Conservation (phyloP, 2,329 filamentous ascomycete genomes). For the Salinomyces thailandicus region DNA sequence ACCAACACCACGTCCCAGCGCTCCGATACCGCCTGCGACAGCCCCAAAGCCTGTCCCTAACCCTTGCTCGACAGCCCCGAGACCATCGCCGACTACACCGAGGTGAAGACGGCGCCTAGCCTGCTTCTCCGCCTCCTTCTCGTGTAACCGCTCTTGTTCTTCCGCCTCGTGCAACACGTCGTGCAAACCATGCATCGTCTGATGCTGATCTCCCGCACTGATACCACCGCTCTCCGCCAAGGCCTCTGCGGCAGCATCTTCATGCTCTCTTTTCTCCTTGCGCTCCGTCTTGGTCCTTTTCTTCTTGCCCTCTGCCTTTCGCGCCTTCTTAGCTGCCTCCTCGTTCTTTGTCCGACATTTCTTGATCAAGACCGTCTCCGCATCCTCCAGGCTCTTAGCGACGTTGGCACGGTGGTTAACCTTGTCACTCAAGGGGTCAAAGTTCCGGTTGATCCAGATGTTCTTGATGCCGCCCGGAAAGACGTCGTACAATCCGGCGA, state of each 20-base stretch:
- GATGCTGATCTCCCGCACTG: constrained; percentile 23
- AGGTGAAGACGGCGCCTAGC: constrained; percentile 4
- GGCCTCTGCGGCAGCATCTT: constrained; percentile 22
- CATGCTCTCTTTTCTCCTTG: constrained; percentile 14
- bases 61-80: constrained; percentile 14
- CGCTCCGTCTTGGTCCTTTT: constrained; percentile 32
- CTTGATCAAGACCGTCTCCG: constrained; percentile 76
- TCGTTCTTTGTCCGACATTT: constrained; percentile 67
- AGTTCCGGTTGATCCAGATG: constrained; percentile 91
- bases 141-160: constrained; percentile 11
- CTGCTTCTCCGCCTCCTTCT: constrained; percentile 9
- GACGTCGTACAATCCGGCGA: constrained; percentile 81
- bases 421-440: constrained; percentile 73
- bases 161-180: constrained; percentile 20
- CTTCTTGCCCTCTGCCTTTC: constrained; percentile 35
- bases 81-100: constrained; percentile 11
- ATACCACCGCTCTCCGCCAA: constrained; percentile 22
- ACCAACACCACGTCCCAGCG: constrained; percentile 22
- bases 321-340: constrained; percentile 45
- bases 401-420: constrained; percentile 63
- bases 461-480: constrained; percentile 92
- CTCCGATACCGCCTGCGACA: constrained; percentile 14
- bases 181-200: constrained; percentile 19
- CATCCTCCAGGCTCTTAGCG: constrained; percentile 62
- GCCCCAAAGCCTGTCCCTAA: constrained; percentile 15